Evolutionary conservation across 1,284 basidiomycete genomes (phyloP).

Genomic region (Phylloporus gajari): DNA sequence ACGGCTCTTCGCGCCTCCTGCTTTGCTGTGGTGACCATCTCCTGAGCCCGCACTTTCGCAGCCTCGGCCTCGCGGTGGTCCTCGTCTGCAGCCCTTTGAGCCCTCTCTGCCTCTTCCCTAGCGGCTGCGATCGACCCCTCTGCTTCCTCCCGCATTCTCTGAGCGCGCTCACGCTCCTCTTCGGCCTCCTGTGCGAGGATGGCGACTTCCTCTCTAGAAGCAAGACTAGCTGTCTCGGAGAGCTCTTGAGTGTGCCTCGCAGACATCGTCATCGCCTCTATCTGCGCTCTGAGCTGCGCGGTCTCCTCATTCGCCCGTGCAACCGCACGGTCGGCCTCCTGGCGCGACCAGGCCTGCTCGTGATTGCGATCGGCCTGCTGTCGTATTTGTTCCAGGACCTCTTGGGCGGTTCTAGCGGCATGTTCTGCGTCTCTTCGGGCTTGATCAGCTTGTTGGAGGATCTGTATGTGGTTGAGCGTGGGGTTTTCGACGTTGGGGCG

Average conservation of each 20-base stretch:
- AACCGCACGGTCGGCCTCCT: slow-evolving; percentile 28
- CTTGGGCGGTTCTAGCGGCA: neutral
- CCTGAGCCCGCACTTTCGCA: slow-evolving; percentile 20
- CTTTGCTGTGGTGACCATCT: slow-evolving; percentile 15
- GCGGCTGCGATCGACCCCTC: slow-evolving; percentile 19
- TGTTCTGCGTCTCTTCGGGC: neutral
- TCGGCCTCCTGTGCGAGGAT: slow-evolving; percentile 19
- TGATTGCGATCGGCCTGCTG: slow-evolving; percentile 8
- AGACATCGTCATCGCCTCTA: slow-evolving; percentile 10
- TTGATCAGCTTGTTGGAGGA: neutral
- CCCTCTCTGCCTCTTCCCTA: slow-evolving; percentile 27
- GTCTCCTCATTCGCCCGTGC: slow-evolving; percentile 13
- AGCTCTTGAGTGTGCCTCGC: slow-evolving; percentile 11
- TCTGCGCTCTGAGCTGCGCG: slow-evolving; percentile 14
- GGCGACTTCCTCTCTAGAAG: slow-evolving; percentile 24
- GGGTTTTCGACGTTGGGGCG: neutral
- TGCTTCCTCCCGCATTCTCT: slow-evolving; percentile 28
- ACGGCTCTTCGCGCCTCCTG: slow-evolving; percentile 20
- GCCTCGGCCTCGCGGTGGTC: slow-evolving; percentile 24
- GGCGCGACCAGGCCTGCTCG: slow-evolving; percentile 9
- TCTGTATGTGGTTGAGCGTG: neutral
- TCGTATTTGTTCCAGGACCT: slow-evolving; percentile 4
- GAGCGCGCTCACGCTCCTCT: slow-evolving; percentile 23
- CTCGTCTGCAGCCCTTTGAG: slow-evolving; percentile 23
- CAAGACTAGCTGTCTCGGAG: slow-evolving; percentile 10